Evolutionary conservation across 805 yeast genomes (phyloP).

Genomic region (Cyberlindnera veronae): DNA sequence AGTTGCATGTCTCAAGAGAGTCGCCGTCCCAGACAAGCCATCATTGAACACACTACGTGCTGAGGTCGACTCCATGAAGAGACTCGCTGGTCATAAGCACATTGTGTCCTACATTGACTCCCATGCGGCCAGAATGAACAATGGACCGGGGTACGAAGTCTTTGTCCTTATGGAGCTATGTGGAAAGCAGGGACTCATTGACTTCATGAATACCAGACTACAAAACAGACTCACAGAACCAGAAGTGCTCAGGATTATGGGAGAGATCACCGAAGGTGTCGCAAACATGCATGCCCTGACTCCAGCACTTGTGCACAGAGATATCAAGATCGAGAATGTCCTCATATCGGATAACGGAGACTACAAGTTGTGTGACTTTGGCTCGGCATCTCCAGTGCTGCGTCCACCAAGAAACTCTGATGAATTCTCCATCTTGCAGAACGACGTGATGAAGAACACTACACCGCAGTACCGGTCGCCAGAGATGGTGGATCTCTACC

Average conservation of each 20-base stretch:
- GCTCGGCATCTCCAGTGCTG: conserved; percentile 66
- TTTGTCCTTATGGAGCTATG: conserved; percentile 80
- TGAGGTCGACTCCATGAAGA: conserved; percentile 96
- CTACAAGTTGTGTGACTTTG: conserved; percentile 78
- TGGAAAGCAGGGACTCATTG: conserved; percentile 69
- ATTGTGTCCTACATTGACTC: conserved; percentile 92
- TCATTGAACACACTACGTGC: conserved; percentile 80
- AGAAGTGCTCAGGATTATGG: conserved; percentile 66
- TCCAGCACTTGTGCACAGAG: conserved; percentile 75
- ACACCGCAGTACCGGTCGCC: conserved; percentile 86
- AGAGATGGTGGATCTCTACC: conserved; percentile 73
- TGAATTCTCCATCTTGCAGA: conserved; percentile 56
- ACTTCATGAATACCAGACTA: conserved; percentile 72
- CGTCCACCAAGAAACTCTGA: conserved; percentile 60
- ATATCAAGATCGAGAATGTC: conserved; percentile 80
- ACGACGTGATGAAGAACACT: conserved; percentile 73
- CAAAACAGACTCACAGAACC: conserved; percentile 62
- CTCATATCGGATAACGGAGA: conserved; percentile 54
- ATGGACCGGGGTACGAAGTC: conserved; percentile 65
- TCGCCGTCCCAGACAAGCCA: conserved; percentile 89
- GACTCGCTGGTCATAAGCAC: conserved; percentile 71
- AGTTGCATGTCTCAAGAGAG: conserved; percentile 85
- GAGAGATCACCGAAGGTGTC: conserved; percentile 67
- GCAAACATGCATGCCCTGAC: conserved; percentile 71
- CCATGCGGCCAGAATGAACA: conserved; percentile 74